Evolutionary conservation across 306 rosid species (phyloP), one percentile per base, ranked within the genome.

Genomic region (Vigna radiata): DNA sequence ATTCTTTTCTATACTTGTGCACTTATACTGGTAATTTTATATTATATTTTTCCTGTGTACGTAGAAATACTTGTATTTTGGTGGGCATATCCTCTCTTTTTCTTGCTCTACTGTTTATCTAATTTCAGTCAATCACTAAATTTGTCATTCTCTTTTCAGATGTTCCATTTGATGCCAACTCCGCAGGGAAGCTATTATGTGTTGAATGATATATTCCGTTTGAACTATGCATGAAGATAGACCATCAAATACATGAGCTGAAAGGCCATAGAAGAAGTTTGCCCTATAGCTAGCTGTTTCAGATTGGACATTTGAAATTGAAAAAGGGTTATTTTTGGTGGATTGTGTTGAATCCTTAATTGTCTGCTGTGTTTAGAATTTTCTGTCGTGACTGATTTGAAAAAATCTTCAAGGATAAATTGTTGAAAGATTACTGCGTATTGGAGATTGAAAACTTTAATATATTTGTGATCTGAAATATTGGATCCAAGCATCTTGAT

Each of bases 161-260:
- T 93, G 98, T 93, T 93, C 85, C 98, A 93, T 86, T 85, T 93
- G 90, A 87, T 93, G 71, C 98, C 97, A 56, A 86, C 96, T 25
- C 89, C 86, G 44, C 90, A 85, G 71, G 90, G 88, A 61, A 93
- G 93, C 85, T 93, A 87, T 74, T 91, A 82, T 53, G 98, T 93
- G 77, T 85, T 79, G 79, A 93, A 93, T 79, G 98, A 93, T 83
- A 91, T 93, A 67, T 93, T 93, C 83, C 93, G 98, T 44, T 79
- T 93, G 93, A 91, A 93, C 85, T 93, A 93, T 55, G 97, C 98
- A 1, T 93, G 93, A 91, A 84, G 86, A 77, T 72, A 56, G 68
- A 83, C 61, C 68, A 1, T 58, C 48, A 53, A 52, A 56, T 70
- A 49, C 65, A 63, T 79, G 81, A 48, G 72, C 79, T 70, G 77